Base-by-base conservation (phyloP, 1,139 yeast genomes). In the Taphrina betulina region DNA sequence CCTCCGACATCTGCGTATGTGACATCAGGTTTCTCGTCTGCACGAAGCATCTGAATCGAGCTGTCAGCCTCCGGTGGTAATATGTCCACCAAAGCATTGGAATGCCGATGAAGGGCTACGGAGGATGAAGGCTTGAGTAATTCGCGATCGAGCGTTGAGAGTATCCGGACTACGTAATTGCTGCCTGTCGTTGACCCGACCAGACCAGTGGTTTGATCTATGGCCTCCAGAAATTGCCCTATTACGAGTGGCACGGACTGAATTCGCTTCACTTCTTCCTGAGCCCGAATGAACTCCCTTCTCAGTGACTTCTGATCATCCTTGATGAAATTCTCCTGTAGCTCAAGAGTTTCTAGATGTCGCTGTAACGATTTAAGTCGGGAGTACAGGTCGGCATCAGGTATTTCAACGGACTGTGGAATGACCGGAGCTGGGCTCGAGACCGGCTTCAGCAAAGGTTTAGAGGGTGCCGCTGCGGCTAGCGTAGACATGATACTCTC, bases 51-150 rank as follows among this genome's bases (percentile, higher is more conserved):
- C 36, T 97, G 84, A 63, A 94, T 92, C 42, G 95, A 83, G 1
- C 97, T 89, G 68, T 94, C 99, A 0, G 98, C 97, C 76, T 94
- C 98, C 31, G 98, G 98, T 26, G 98, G 98, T 67, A 94, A 75
- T 59, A 94, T 92, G 70, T 92, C 98, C 53, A 94, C 98, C 64
- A 94, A 77, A 2, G 98, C 96, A 70, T 92, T 94, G 12, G 97
- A 90, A 73, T 94, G 97, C 69, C 98, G 95, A 70, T 94, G 98
- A 65, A 94, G 78, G 1, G 98, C 98, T 44, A 94, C 98, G 4
- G 96, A 86, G 29, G 95, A 85, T 3, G 95, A 85, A 14, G 97
- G 94, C 71, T 94, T 92, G 68, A 94, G 79, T 63, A 92, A 76
- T 72, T 94, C 99, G 62, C 97, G 80, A 68, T 94, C 98, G 63